Conservation (phyloP, 768 basidiomycete genomes). For the Phlebiopsis flavidoalba region DNA sequence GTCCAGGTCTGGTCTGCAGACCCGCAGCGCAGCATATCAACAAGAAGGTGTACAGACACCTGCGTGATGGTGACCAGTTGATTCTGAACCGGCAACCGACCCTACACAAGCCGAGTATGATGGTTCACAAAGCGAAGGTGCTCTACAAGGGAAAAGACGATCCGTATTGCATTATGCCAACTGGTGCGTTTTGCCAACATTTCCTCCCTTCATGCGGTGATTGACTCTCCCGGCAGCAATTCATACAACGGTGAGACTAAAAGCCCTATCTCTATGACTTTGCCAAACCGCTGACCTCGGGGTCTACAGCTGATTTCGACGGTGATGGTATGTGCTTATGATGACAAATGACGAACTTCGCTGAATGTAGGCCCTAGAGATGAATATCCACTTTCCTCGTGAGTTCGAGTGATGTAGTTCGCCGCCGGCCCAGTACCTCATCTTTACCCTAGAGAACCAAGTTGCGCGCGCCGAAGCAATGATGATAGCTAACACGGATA, state of each 20-base stretch:
- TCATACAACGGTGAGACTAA: slow-evolving; percentile 83
- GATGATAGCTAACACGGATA: slow-evolving; percentile 95
- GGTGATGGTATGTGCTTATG: slow-evolving; percentile 63
- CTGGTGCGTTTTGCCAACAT: slow-evolving; percentile 54
- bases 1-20: slow-evolving; percentile 53
- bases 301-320: slow-evolving; percentile 74
- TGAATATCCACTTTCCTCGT: slow-evolving; percentile 99
- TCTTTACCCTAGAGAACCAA: slow-evolving; percentile 66
- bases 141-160: slow-evolving; percentile 96
- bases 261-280: background rate
- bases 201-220: background rate
- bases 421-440: slow-evolving; percentile 3
- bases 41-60: slow-evolving; percentile 96
- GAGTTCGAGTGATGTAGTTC: slow-evolving; percentile 26
- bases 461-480: slow-evolving; percentile 92
- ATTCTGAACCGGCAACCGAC: slow-evolving; percentile 98
- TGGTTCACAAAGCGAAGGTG: slow-evolving; percentile 92
- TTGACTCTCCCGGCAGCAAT: slow-evolving; percentile 50
- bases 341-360: slow-evolving; percentile 10
- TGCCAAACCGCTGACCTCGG: slow-evolving; percentile 3
- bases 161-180: slow-evolving; percentile 99
- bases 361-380: slow-evolving; percentile 51
- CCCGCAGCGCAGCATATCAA: slow-evolving; percentile 78
- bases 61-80: slow-evolving; percentile 91
- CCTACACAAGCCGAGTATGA: slow-evolving; percentile 99